phyloP scores from a whole-genome alignment of 495 filamentous ascomycete genomes.

The Astrothelium subdiscretum region DNA sequence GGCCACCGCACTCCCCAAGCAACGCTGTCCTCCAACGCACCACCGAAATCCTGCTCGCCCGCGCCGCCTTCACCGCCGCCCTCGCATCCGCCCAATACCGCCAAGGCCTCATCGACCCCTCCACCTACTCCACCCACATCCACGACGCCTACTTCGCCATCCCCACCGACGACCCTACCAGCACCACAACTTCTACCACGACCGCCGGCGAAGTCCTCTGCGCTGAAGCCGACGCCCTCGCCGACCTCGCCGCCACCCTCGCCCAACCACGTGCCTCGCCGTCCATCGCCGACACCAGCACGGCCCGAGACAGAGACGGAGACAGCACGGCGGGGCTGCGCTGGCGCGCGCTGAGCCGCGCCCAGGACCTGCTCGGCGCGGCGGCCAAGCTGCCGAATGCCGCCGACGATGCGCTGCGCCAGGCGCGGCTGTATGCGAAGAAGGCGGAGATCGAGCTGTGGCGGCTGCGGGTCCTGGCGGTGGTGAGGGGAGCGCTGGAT shows the following conservation, averaged over 20 bases:
- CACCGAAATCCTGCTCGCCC: constrained; percentile 6
- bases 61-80: constrained; percentile 14
- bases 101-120: constrained; percentile 7
- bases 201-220: constrained; percentile 7
- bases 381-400: constrained; percentile 6
- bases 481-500: not conserved
- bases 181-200: no score
- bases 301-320: no score
- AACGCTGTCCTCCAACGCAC: constrained; percentile 13
- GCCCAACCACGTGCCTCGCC: not conserved
- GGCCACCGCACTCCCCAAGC: not conserved
- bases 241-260: constrained; percentile 5
- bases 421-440: not conserved
- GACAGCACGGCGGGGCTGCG: constrained; percentile 5
- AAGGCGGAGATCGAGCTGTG: constrained; percentile 16
- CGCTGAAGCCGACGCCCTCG: constrained; percentile 12
- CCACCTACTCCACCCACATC: constrained; percentile 10
- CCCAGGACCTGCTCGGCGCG: constrained; percentile 11
- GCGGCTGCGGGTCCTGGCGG: constrained; percentile 7
- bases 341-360: constrained; percentile 13
- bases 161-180: not conserved
- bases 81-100: constrained; percentile 17
- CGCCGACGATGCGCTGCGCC: not conserved
- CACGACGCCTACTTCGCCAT: not conserved
- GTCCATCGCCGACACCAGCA: not conserved